Evolutionary conservation across 768 basidiomycete species (phyloP).

Genomic region (Dioszegia hungarica): DNA sequence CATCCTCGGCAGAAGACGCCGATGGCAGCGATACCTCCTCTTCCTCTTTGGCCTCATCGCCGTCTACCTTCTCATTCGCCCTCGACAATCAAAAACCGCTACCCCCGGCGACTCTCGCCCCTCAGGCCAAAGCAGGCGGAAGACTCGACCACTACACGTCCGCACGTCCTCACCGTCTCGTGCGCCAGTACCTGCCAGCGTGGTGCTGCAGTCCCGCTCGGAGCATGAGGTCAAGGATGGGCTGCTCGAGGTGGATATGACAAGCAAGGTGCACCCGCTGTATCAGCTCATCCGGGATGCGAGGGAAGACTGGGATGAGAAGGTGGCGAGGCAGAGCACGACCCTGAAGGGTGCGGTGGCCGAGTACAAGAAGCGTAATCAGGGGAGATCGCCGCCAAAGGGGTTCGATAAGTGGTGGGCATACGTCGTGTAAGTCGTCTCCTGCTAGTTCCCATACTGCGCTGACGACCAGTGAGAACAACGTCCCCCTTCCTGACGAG

Average conservation of each 20-base stretch:
- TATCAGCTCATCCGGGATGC: constrained; percentile 43
- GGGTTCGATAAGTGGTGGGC: constrained; percentile 48
- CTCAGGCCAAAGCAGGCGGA: not conserved
- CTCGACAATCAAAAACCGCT: not conserved
- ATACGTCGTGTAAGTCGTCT: constrained; percentile 33
- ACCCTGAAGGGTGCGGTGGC: constrained; percentile 34
- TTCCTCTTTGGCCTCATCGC: not conserved
- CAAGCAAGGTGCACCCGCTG: constrained; percentile 41
- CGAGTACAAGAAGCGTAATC: constrained; percentile 37
- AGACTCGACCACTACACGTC: not conserved
- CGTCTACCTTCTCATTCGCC: not conserved
- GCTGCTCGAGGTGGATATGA: constrained; percentile 36
- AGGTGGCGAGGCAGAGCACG: constrained; percentile 31
- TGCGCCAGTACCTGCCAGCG: constrained; percentile 1
- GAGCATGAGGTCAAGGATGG: constrained; percentile 30
- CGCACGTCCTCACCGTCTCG: not conserved
- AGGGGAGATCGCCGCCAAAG: constrained; percentile 30
- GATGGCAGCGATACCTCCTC: not conserved
- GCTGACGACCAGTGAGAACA: constrained; percentile 23
- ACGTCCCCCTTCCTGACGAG: constrained; percentile 42
- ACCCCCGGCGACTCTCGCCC: not conserved
- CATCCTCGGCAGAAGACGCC: not conserved
- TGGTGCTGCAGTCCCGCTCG: not conserved
- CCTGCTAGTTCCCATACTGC: not conserved
- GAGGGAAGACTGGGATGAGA: constrained; percentile 35